Evolutionary conservation across 2,329 filamentous ascomycete genomes (phyloP), one percentile per base, ranked within the genome.

Genomic region (Penicillium janthinellum): DNA sequence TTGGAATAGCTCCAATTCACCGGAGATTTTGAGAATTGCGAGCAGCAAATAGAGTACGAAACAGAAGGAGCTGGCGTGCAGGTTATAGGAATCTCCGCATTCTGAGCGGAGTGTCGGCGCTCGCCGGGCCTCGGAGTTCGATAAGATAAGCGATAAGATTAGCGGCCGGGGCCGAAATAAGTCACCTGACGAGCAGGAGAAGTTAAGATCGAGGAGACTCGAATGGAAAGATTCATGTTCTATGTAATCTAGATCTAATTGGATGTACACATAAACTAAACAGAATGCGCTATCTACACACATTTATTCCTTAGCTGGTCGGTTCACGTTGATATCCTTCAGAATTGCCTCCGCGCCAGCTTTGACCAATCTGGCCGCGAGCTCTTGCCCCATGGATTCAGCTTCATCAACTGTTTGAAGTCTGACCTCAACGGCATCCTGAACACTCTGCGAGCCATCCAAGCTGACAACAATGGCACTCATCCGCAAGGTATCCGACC

Each of bases 101-200:
- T 48, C 10, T 34, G 15, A 34, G 57, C 22, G 48, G 50, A 58
- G 54, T 35, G 57, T 60, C 62, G 62, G 62, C 52, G 51, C 42
- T 25, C 57, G 53, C 60, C 62, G 62, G 48, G 45, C 45, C 54
- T 56, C 37, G 8, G 31, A 25, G 22, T 4, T 10, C 53, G 60
- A 59, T 64, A 56, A 64, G 45, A 52, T 52, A 28, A 11, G 1
- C 34, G 49, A 52, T 52, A 52, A 52, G 59, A 55, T 62, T 57
- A 62, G 56, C 61, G 61, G 59, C 49, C 56, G 47, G 41, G 59
- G 25, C 59, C 61, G 61, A 53, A 39, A 39, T 41, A 3, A n/a
- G 49, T 39, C 49, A 52, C 17, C 12, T 39, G 49, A 52, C 35
- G 14, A 4, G n/a, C n/a, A 28, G n/a, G 2, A 15, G 22, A 47